phyloP scores from a whole-genome alignment of 2,329 filamentous ascomycete genomes.

The Colletotrichum scovillei region DNA sequence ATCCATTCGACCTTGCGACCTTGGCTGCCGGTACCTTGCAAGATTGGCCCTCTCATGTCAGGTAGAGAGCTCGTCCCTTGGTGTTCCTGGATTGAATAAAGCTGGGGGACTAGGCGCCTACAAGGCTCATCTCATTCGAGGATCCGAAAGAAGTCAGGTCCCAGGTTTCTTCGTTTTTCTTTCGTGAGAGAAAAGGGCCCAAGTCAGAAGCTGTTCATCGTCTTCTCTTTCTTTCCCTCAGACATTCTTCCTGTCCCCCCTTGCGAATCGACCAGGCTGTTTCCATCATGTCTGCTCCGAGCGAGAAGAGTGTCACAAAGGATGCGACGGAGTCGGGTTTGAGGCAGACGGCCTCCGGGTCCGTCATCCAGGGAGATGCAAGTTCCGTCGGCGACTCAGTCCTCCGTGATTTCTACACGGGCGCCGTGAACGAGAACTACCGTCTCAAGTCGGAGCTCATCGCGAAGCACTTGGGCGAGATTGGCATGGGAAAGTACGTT shows the following conservation, averaged over 20 bases:
- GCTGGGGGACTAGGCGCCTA: neutral
- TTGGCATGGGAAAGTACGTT: conserved; percentile 49
- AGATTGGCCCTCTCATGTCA: neutral
- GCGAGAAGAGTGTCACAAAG: conserved; percentile 29
- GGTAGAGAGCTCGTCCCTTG: neutral
- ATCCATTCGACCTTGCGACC: neutral
- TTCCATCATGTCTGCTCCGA: conserved; percentile 17
- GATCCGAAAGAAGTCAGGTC: neutral
- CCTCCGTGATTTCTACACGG: conserved; percentile 51
- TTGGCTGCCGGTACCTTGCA: neutral
- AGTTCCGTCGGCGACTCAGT: conserved; percentile 41
- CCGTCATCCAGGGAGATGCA: conserved; percentile 20
- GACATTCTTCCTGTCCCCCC: too few relatives aligned
- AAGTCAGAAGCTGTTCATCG: neutral
- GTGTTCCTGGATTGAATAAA: conserved; percentile 21
- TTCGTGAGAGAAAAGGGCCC: conserved; percentile 31
- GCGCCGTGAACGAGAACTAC: conserved; percentile 43
- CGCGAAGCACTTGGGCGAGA: conserved; percentile 42
- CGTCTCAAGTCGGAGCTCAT: conserved; percentile 48
- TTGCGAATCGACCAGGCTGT: neutral
- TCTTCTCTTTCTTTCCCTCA: too few relatives aligned
- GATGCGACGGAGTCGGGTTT: conserved; percentile 8
- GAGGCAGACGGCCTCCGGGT: conserved; percentile 21
- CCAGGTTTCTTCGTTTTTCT: conserved; percentile 24
- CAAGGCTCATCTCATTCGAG: neutral